Base-by-base conservation (phyloP, 1,139 yeast species). In the Geotrichum candidum region DNA sequence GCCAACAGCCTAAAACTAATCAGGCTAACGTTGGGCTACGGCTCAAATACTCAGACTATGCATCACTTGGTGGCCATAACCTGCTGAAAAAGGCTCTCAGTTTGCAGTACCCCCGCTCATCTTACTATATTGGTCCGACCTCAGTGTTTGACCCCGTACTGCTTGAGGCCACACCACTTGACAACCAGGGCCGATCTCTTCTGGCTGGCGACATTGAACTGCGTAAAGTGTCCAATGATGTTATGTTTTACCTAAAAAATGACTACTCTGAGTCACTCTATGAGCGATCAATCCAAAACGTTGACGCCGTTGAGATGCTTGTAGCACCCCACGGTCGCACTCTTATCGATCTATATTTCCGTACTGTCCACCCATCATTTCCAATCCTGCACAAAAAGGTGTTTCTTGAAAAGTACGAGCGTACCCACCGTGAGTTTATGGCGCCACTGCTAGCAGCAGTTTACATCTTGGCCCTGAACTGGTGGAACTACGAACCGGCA, bases 391-490 rank as follows among this genome's bases (percentile, higher is more conserved):
- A 77, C 53, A 77, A 78, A 62, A 73, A 75, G 45, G 81, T 79
- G 0, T 78, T 79, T 61, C 62, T 77, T 31, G 82, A 79, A 62
- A 78, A 80, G 63, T 79, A 78, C 67, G 67, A 77, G 22, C 70
- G 82, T 51, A 78, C 81, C 3, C 78, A 79, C 63, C 71, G 82
- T 58, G 82, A 79, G 65, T 76, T 79, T 60, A 75, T 78, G 59
- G 82, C 83, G 3, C 72, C 81, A 1, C 65, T 80, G 50, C 67
- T 80, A n/a, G 78, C 78, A 0, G 77, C 78, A 50, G 78, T 80
- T 1, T 80, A 79, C 66, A 69, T 77, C 29, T 71, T 78, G 57
- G 82, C 82, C 0, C 67, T 79, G 53, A 77, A 74, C 58, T 78
- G 78, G 77, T 78, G 81, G 81, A 72, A 75, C 55, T 72, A 72